Evolutionary conservation across 2,329 filamentous ascomycete species (phyloP), one percentile per base, ranked within the genome.

Genomic region (Colletotrichum liaoningense): DNA sequence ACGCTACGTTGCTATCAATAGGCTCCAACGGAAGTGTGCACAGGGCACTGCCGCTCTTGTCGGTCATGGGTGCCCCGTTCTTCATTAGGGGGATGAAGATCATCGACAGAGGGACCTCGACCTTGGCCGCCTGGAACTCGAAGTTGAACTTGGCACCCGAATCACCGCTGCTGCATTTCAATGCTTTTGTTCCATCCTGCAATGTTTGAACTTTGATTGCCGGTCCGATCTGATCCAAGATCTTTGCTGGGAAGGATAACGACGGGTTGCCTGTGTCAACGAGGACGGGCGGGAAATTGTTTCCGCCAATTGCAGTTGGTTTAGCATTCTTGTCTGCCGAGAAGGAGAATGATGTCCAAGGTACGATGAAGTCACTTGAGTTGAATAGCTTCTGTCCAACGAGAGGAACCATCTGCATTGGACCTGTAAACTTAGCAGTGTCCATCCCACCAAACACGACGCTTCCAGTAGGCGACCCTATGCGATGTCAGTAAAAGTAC

Each of bases 91-190:
- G 62, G 28, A 55, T 64, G 62, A 64, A 26, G 28, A 64, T 49
- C 62, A 64, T 64, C 12, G 46, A 30, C 8, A 55, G 26, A 30
- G 62, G 62, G 14, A 64, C 14, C 26, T 64, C 62, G 42, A 64
- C 52, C 28, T 22, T 52, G 16, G 62, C 62, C 9, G 62, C 24
- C 7, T 30, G 38, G 49, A 64, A 64, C 16, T 54, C 62, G 14
- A 55, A 64, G 9, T 19, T 33, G 62, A 64, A 64, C 24, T 52
- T 49, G 14, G 62, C 62, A 8, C 26, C 62, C 4, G 46, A n/a
- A 28, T 55, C 26, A 49, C 62, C 62, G 49, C 49, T 55, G 49
- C 19, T 49, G 49, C 62, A 55, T 19, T n/a, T 26, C 42, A 64
- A 19, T n/a, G 33, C 62, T 16, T 64, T 64, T 6, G 46, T 64